Base-by-base conservation (phyloP, 2,329 filamentous ascomycete genomes). In the Nothophoma quercina region DNA sequence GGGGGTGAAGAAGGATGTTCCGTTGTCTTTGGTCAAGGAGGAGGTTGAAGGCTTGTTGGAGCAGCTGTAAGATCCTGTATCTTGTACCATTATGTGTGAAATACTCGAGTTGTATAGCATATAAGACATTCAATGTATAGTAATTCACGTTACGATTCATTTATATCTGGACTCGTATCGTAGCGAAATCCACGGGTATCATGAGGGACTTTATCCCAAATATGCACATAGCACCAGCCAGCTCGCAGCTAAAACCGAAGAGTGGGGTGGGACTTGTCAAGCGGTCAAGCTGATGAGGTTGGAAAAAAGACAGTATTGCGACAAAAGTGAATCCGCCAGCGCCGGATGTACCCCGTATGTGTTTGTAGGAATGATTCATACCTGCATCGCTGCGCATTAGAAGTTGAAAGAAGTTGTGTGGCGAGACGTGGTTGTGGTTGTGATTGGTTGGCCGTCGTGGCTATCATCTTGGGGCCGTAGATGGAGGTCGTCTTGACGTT, bases 1-100 rank as follows among this genome's bases (percentile, higher is more conserved):
- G 21, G 81, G 79, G 6, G 65, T 89, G 13, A 88, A 83, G 60
- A 80, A 87, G 58, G 77, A 84, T 12, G 83, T 91, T 12, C 63
- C 77, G 3, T 50, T 86, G 5, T 77, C 79, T 1, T 69, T 77
- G 3, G 66, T 90, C 16, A 76, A 77, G 9, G 64, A 65, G 4
- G 78, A 81, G 66, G 77, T 71, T 8, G 12, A 36, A 26, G 43
- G 12, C 7, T 41, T 73, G 55, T 28, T 72, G 38, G 46, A 49
- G 18, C 42, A 55, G 38, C 44, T 71, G 54, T 68, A 41, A 19
- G n/a, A 18, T 35, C 3, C n/a, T 13, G 19, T 30, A 12, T 26
- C 8, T 4, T 32, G 43, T 30, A 21, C 4, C 9, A 23, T 30
- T 21, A 15, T 26, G 13, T 8, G 6, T 21, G 18, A 49, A 28